Conservation (phyloP, 1,284 basidiomycete genomes). For the Kalmanozyma brasiliensis region DNA sequence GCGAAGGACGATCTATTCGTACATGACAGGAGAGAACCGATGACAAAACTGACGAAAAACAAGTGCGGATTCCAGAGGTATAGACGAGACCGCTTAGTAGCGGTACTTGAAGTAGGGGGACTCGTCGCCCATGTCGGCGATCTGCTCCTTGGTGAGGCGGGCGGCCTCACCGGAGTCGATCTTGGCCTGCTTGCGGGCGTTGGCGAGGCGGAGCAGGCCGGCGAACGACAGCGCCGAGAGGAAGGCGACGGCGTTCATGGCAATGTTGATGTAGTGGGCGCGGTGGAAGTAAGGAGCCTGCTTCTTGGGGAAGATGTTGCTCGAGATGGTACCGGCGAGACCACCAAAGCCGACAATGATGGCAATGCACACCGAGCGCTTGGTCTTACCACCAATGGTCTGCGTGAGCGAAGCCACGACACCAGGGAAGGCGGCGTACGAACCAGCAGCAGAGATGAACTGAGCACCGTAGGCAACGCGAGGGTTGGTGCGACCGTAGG, state of each 20-base stretch:
- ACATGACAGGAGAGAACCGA: conserved; percentile 13
- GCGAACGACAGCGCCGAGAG: conserved; percentile 41
- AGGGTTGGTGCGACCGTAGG: conserved; percentile 27
- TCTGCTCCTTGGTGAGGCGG: conserved; percentile 31
- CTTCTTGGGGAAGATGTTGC: conserved; percentile 55
- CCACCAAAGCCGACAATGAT: conserved; percentile 57
- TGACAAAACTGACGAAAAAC: conserved; percentile 3
- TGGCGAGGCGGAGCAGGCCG: conserved; percentile 44
- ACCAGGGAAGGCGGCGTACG: conserved; percentile 53
- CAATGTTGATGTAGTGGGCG: conserved; percentile 56
- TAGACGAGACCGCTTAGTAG: conserved; percentile 30
- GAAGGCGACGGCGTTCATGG: conserved; percentile 43
- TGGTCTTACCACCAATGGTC: conserved; percentile 54
- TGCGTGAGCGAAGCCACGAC: conserved; percentile 53
- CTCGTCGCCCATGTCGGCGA: conserved; percentile 54
- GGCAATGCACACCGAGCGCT: conserved; percentile 53
- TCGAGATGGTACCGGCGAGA: conserved; percentile 53
- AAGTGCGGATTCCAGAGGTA: background rate
- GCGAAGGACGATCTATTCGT: conserved; percentile 25
- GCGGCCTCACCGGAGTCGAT: conserved; percentile 55
- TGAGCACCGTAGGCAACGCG: conserved; percentile 53
- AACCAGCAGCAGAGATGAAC: conserved; percentile 56
- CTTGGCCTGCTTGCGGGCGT: conserved; percentile 46
- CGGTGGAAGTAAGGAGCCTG: conserved; percentile 51
- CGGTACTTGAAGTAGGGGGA: conserved; percentile 60